Evolutionary conservation across 2,329 filamentous ascomycete species (phyloP).

Genomic region (Erysiphe pulchra): DNA sequence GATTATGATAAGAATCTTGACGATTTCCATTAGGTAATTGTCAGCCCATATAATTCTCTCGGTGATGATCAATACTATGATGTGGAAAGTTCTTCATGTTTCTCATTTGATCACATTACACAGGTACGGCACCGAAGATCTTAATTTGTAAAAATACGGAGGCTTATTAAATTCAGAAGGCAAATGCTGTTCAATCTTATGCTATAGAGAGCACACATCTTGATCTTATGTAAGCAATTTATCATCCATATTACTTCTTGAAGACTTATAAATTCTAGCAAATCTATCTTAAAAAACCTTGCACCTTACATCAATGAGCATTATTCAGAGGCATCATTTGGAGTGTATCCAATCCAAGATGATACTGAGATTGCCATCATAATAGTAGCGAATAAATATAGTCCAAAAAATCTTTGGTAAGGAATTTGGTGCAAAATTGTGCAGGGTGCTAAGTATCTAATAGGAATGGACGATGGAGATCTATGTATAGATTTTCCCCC

Average conservation of each 20-base stretch:
- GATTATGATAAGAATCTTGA: slow-evolving; percentile 3
- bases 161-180: slow-evolving; percentile 30
- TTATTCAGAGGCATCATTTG: slow-evolving; percentile 57
- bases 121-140: slow-evolving; percentile 23
- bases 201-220: slow-evolving; percentile 49
- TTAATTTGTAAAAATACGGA: too few species aligned
- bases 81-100: slow-evolving; percentile 65
- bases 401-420: slow-evolving; percentile 90
- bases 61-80: slow-evolving; percentile 74
- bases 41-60: slow-evolving; percentile 68
- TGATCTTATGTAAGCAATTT: slow-evolving; percentile 47
- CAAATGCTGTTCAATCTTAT: slow-evolving; percentile 58
- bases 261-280: slow-evolving; percentile 22
- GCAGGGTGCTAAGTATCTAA: neutral
- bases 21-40: slow-evolving; percentile 29
- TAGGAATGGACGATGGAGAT: slow-evolving; percentile 92
- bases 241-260: neutral
- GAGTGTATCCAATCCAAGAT: slow-evolving; percentile 56
- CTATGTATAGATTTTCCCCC: slow-evolving; percentile 56
- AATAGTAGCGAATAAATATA: slow-evolving; percentile 89
- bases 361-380: slow-evolving; percentile 56
- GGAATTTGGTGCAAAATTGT: neutral
- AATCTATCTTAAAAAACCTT: slow-evolving; percentile 61
- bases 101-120: slow-evolving; percentile 62
- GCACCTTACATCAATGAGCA: slow-evolving; percentile 61